These are phyloP conservation scores for Rhizopogon salebrosus DNA, from an alignment of 768 basidiomycete genomes.

Conservation along the genomic window DNA sequence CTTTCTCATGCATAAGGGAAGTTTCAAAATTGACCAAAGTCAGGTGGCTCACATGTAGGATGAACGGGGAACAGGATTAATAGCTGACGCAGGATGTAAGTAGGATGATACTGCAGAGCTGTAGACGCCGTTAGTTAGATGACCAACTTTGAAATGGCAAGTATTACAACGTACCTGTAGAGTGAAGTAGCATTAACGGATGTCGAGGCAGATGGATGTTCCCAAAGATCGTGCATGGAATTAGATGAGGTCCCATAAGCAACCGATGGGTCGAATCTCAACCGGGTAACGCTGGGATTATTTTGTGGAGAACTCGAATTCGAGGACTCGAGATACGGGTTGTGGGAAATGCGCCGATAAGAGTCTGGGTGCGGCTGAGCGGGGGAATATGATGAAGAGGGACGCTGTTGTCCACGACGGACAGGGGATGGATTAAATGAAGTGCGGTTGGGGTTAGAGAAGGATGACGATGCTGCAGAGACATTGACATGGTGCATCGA, in stretches of 20 bases:
- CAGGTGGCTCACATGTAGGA: conserved; percentile 17
- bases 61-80: conserved; percentile 7
- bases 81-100: conserved; percentile 18
- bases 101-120: conserved; percentile 55
- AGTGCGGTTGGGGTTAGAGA: conserved; percentile 18
- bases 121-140: conserved; percentile 2
- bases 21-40: background rate
- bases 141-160: background rate
- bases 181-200: conserved; percentile 34
- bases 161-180: conserved; percentile 46
- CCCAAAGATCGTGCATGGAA: background rate
- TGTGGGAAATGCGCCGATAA: conserved; percentile 17
- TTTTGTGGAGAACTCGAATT: background rate
- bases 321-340: conserved; percentile 1
- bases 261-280: conserved; percentile 41
- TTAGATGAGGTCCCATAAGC: conserved; percentile 35
- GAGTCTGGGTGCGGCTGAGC: conserved; percentile 10
- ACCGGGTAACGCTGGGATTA: conserved; percentile 2
- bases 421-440: conserved; percentile 16
- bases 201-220: conserved; percentile 9
- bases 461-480: conserved; percentile 16
- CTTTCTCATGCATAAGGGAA: background rate
- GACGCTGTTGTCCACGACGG: conserved; percentile 6
- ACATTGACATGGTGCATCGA: conserved; percentile 12
- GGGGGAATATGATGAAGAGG: background rate